Evolutionary conservation across 805 yeast species (phyloP), one percentile per base, ranked within the genome.

Genomic region (Ogataea kodamae): DNA sequence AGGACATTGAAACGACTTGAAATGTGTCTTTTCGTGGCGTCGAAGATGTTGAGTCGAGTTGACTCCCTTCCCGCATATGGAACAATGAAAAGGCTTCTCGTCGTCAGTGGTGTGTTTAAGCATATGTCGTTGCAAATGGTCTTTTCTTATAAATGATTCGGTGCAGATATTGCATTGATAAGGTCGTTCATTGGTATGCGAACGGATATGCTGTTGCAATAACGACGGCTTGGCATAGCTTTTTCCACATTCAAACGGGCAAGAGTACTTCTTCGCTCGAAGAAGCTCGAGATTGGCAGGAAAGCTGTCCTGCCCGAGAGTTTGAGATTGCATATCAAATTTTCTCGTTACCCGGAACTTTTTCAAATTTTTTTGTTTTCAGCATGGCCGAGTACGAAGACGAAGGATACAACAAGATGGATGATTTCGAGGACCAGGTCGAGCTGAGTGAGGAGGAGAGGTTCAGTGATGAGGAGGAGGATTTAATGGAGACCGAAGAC

Each of bases 11-110:
- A 78, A 80, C 1, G 86, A 73, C 43, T 71, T 69, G 4, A 77
- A 76, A 55, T 92, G 97, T 2, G 95, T 81, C 22, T 74, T 70
- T 59, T 81, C 87, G 56, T 92, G 98, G 33, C 96, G 70, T 42
- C 70, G 74, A 37, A 87, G 64, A 52, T 89, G 97, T 60, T 92
- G 97, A 32, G 56, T 57, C 0, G 95, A 72, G 33, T 78, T 80
- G 32, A 84, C 81, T 3, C 96, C 95, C 57, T 87, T 88, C 1
- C 80, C 79, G 54, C 98, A 92, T 1, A 68, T 54, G 0, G 76
- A 57, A 51, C 97, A 89, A 25, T 68, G 72, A 52, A 71, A 78
- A 0, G 95, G 95, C 48, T 82, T 84, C 3, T 68, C 72, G 1
- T 64, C 67, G 15, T 57, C 59, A 3, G 40, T 40, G 5, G 64